Percentiles rank a stretch among this genome's conserved stretches.
phyloP scores from a whole-genome alignment of 169 alveolate genomes.

The Plasmodium falciparum region DNA sequence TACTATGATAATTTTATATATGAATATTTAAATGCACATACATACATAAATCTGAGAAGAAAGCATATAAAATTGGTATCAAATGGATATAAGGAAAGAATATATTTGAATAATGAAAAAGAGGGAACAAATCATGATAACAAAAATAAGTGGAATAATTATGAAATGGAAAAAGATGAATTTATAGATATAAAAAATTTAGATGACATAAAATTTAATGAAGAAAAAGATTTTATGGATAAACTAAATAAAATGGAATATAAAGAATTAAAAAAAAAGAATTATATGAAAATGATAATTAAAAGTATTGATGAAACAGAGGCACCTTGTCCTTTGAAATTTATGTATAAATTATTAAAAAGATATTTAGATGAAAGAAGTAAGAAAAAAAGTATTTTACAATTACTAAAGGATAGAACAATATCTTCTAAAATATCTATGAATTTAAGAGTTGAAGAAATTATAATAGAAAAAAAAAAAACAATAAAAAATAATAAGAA shows the following conservation, averaged over 20 bases:
- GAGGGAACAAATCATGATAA: too few relatives aligned
- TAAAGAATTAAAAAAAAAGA: background rate
- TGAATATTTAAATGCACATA: too few relatives aligned
- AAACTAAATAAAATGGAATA: background rate
- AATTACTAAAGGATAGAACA: constrained; percentile 39
- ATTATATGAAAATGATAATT: constrained; percentile 1
- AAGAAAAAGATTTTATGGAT: background rate
- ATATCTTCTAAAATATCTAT: constrained; percentile 32
- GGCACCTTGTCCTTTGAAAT: constrained; percentile 69
- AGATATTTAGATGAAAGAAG: constrained; percentile 56
- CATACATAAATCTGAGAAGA: too few relatives aligned
- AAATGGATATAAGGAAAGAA: too few relatives aligned
- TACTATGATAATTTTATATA: too few relatives aligned
- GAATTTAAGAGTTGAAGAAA: constrained; percentile 62
- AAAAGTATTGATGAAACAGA: constrained; percentile 46
- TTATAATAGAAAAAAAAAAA: constrained; percentile 4
- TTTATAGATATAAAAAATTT: too few relatives aligned
- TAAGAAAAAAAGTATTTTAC: constrained; percentile 57
- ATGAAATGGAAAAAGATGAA: too few relatives aligned
- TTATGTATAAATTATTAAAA: constrained; percentile 57
- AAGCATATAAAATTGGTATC: too few relatives aligned
- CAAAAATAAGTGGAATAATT: too few relatives aligned
- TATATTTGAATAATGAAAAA: too few relatives aligned
- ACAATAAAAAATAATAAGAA: background rate
- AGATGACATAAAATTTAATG: too few relatives aligned